Evolutionary conservation across 1,284 basidiomycete species (phyloP).

Genomic region (Xerocomus amazonicus): DNA sequence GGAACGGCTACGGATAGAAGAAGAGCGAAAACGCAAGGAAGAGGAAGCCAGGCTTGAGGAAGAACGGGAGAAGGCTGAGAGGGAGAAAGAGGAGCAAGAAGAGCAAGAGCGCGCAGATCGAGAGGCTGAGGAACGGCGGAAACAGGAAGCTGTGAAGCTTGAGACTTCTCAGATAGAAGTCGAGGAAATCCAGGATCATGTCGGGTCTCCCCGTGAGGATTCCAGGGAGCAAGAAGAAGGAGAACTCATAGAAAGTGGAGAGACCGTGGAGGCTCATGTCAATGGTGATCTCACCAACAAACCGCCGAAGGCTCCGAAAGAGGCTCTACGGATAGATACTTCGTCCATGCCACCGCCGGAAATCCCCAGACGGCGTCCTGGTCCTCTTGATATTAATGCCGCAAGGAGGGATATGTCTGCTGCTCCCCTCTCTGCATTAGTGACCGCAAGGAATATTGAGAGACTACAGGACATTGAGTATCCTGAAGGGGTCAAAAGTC

Average conservation of each 20-base stretch:
- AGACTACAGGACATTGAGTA: slow-evolving; percentile 80
- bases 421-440: slow-evolving; percentile 54
- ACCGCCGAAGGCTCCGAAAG: slow-evolving; percentile 43
- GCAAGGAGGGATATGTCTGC: slow-evolving; percentile 39
- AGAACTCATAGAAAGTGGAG: slow-evolving; percentile 36
- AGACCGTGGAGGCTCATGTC: slow-evolving; percentile 18
- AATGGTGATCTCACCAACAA: slow-evolving; percentile 36
- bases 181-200: slow-evolving; percentile 25
- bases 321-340: slow-evolving; percentile 62
- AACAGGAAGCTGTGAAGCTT: slow-evolving; percentile 27
- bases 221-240: slow-evolving; percentile 36
- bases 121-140: slow-evolving; percentile 34
- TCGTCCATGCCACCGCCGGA: slow-evolving; percentile 35
- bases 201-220: slow-evolving; percentile 20
- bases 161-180: slow-evolving; percentile 25
- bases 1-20: slow-evolving; percentile 36
- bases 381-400: slow-evolving; percentile 62
- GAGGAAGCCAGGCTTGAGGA: slow-evolving; percentile 41
- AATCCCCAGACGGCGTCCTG: slow-evolving; percentile 53
- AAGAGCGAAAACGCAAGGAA: slow-evolving; percentile 37
- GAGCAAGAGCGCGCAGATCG: slow-evolving; percentile 32
- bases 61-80: slow-evolving; percentile 29
- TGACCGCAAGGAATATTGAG: slow-evolving; percentile 71
- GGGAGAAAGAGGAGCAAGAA: slow-evolving; percentile 29
- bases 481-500: slow-evolving; percentile 82